Evolutionary conservation across 306 rosid species (phyloP), one percentile per base, ranked within the genome.

Genomic region (Vachellia pachyceras): DNA sequence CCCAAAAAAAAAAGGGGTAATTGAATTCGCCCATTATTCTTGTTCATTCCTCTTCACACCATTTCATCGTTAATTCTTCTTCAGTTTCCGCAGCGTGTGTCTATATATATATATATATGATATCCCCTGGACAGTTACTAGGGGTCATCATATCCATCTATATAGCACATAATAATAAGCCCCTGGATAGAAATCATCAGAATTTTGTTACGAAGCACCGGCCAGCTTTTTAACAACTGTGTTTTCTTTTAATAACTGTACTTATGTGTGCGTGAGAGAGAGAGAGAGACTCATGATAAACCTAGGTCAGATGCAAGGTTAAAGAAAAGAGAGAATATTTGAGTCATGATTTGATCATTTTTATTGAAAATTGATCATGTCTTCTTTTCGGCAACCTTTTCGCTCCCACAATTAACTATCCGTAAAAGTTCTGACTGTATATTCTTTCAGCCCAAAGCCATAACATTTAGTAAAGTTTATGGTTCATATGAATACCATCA

Each of bases 311-410:
- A 55, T 15, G 7, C 70, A 6, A 65, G 70, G 17, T 45, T 11
- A 36, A 12, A 68, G 55, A 52, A 12, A 42, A 40, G 33, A 29
- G 13, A 40, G 72, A 55, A 58, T 23, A 57, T 41, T 61, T 13
- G 33, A 37, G 46, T 66, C n/a, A 15, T 42, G 23, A 60, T 82
- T 14, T 37, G 44, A 61, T 69, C 42, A 23, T 29, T 29, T 46
- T 77, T 52, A 82, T 18, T n/a, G 41, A 77, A 61, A 61, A 69
- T 37, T 63, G 78, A 42, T 29, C 33, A 29, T 44, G 74, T 22
- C 5, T 11, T 49, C 72, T 67, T 22, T 63, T 64, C 12, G 68
- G 57, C 73, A 76, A 75, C 7, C 65, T 3, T 60, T 6, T 72
- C 33, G 33, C 33, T 2, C 49, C 46, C 60, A 70, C 79, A 41